Conservation (phyloP, 2,329 filamentous ascomycete species). For the Penicillium sp. region DNA sequence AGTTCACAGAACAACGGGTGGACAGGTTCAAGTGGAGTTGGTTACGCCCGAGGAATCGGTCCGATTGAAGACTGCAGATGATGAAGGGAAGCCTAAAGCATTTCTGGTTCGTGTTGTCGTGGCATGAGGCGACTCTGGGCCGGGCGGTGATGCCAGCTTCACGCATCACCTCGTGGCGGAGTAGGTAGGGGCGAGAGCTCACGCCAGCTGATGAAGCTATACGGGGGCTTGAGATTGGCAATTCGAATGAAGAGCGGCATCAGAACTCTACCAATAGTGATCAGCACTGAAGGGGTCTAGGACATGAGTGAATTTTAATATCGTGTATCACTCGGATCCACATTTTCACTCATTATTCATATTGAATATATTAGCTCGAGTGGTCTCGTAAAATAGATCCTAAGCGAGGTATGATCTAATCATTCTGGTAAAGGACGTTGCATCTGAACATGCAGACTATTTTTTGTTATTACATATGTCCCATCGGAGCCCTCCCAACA, state of each 20-base stretch:
- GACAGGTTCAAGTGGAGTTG: not conserved
- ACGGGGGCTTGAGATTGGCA: not conserved
- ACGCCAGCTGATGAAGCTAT: not conserved
- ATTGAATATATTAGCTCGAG: not conserved
- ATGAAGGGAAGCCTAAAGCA: not conserved
- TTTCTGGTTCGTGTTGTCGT: not conserved
- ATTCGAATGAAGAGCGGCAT: not conserved
- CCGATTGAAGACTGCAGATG: not conserved
- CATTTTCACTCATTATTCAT: not conserved
- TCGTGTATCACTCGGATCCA: not conserved
- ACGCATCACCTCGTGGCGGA: not conserved
- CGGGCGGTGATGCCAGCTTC: not conserved
- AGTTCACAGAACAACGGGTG: not conserved
- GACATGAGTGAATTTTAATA: not conserved
- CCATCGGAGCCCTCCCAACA: constrained; percentile 15
- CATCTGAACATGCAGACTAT: not conserved
- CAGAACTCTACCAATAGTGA: not conserved
- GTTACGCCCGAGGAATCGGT: not conserved
- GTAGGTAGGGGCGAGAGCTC: not conserved
- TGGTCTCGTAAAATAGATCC: not conserved
- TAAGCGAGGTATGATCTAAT: not conserved
- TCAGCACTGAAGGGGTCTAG: not conserved
- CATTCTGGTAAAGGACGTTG: not conserved
- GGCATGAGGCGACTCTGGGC: not conserved
- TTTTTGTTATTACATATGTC: constrained; percentile 11